Base-by-base conservation (phyloP, 441 rosid genomes). In the Populus hybrid region DNA sequence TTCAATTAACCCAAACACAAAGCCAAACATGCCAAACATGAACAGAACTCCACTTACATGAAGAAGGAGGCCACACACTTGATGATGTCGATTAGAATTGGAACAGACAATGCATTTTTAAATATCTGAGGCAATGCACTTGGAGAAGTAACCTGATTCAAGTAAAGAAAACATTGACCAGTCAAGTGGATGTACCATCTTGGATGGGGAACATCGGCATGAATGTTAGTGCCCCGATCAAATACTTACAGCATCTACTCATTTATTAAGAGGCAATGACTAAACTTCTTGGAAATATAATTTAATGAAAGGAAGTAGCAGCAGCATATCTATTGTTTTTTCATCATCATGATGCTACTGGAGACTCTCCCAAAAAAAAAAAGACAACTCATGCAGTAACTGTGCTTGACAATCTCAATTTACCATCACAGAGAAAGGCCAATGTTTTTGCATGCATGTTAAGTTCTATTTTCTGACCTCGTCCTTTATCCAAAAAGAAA, bases 91-190 rank as follows among this genome's bases (percentile, higher is more conserved):
- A 90, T 81, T 72, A 94, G 83, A 26, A 92, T 74, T 2, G 95
- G 82, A 75, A 95, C 88, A 76, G 97, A 83, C 78, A 95, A 79
- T n/a, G 95, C 93, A 66, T 87, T 89, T 83, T 92, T 93, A 84
- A 95, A 92, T 80, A 92, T 87, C 74, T 88, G 92, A 5, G 98
- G 94, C 73, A 95, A 80, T 10, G 90, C 87, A 85, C 81, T 84
- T 11, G 99, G 98, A 72, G 91, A 84, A 35, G 82, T 91, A 79
- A 85, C 94, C 99, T 93, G 28, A 67, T 70, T 53, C 68, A 75
- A 80, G 75, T 24, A 26, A 78, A 73, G 73, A 38, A 71, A 53
- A n/a, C 40, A 34, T 42, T 24, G 30, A 42, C 57, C 24, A 63
- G 78, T 77, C 36, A 38, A 67, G 14, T 76, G 28, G 46, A 53